Evolutionary conservation across 225 moss, liverwort and hornwort genomes (phyloP).

Genomic region (Pseudisothecium myosuroides): DNA sequence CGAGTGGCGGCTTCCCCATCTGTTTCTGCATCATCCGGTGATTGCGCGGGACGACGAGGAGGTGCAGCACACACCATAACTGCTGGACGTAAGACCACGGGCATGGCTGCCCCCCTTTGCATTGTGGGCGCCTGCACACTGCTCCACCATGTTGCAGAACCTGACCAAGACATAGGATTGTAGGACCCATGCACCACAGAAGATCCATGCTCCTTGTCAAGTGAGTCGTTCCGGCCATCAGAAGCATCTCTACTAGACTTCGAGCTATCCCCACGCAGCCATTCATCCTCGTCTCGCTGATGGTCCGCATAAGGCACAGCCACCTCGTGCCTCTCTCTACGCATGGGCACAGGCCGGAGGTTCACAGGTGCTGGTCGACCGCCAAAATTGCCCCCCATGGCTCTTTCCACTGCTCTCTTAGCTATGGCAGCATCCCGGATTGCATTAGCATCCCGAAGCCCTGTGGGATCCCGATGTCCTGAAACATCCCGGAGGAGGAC

Average conservation of each 20-base stretch:
- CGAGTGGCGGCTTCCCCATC: slow-evolving; percentile 79
- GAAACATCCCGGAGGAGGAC: slow-evolving; percentile 30
- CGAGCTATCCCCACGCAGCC: slow-evolving; percentile 49
- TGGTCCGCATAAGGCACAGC: slow-evolving; percentile 35
- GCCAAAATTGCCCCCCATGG: slow-evolving; percentile 19
- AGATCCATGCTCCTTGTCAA: slow-evolving; percentile 33
- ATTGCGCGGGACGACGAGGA: slow-evolving; percentile 10
- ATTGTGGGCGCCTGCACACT: slow-evolving; percentile 13
- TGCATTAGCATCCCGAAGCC: slow-evolving; percentile 5
- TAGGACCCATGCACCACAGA: slow-evolving; percentile 44
- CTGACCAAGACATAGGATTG: slow-evolving; percentile 60
- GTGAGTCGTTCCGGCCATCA: slow-evolving; percentile 16
- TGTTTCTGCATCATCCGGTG: slow-evolving; percentile 35
- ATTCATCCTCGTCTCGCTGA: slow-evolving; percentile 51
- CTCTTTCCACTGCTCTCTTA: slow-evolving; percentile 34
- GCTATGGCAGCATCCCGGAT: slow-evolving; percentile 24
- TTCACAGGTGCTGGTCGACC: slow-evolving; percentile 14
- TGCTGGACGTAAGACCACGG: slow-evolving; percentile 44
- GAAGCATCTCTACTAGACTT: slow-evolving; percentile 16
- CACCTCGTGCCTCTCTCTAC: slow-evolving; percentile 46
- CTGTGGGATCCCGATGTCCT: slow-evolving; percentile 17
- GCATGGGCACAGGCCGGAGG: slow-evolving; percentile 17
- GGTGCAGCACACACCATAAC: slow-evolving; percentile 43
- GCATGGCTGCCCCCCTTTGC: slow-evolving; percentile 44
- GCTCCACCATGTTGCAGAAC: slow-evolving; percentile 24